Base-by-base conservation (phyloP, 352 stramenopile species). In the Phytophthora europaea region DNA sequence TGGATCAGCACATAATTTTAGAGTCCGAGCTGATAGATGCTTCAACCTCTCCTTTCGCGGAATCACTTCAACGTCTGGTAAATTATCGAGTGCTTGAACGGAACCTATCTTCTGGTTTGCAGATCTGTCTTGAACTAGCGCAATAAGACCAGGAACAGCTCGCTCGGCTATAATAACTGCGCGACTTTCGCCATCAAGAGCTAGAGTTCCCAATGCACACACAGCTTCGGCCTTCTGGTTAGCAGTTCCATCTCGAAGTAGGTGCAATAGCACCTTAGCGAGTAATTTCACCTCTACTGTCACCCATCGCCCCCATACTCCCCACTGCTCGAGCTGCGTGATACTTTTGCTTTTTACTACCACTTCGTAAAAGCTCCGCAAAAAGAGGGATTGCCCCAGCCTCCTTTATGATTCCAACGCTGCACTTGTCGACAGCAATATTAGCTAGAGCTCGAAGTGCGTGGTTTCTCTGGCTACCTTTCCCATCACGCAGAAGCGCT, bases 401-500 rank as follows among this genome's bases (percentile, higher is more conserved):
- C 43, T 50, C 18, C 43, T 50, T 12, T 9, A 50, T 50, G 5
- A 50, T 22, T 3, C 8, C 43, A 50, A n/a, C 16, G 18, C 18
- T 8, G 43, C 43, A 50, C 43, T 22, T 9, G 18, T 50, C 43
- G 8, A 22, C 12, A 20, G 43, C 43, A 50, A 50, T 12, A 50
- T 50, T 50, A 50, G 43, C 43, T 50, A 50, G 43, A 23, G 43
- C 43, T 50, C 43, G 43, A 50, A 50, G 43, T 23, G 43, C 43
- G 43, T 50, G 43, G 5, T 23, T 16, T 10, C 18, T 50, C 18
- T 50, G 43, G 43, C 15, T 50, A 6, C 10, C 18, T 12, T 15
- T 50, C 43, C 43, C 43, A 1, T 50, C 16, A 8, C 43, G 43
- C 6, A 50, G 43, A 50, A 50, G 43, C 5, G 18, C 43, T 50